Conservation (phyloP, 2,329 filamentous ascomycete genomes). For the Curvularia sp. region DNA sequence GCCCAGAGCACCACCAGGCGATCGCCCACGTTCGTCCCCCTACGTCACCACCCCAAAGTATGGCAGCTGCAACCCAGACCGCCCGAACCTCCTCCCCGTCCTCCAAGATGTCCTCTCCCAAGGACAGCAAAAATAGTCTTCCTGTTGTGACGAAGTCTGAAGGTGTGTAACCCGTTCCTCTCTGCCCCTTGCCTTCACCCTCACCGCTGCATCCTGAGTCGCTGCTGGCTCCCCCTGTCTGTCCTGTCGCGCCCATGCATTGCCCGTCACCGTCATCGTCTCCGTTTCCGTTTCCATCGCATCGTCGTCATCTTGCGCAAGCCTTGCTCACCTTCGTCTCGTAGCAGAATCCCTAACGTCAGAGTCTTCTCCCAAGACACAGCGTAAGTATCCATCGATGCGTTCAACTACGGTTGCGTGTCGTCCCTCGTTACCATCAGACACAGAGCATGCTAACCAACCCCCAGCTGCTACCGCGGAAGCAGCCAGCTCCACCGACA, state of each 20-base stretch:
- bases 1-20: conserved; percentile 36
- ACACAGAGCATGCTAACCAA: conserved; percentile 29
- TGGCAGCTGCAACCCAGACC: conserved; percentile 48
- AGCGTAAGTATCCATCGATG: conserved; percentile 33
- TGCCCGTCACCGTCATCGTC: not conserved
- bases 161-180: conserved; percentile 39
- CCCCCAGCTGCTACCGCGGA: conserved; percentile 32
- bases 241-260: conserved; percentile 21
- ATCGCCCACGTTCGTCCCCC: conserved; percentile 39
- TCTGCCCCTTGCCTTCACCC: conserved; percentile 6
- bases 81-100: conserved; percentile 46
- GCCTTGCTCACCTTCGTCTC: conserved; percentile 31
- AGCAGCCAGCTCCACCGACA: conserved; percentile 28
- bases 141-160: conserved; percentile 42
- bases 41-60: conserved; percentile 49
- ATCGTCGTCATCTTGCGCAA: conserved; percentile 15
- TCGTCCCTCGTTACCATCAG: conserved; percentile 7
- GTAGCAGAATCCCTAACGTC: conserved; percentile 36
- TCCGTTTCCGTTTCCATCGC: conserved; percentile 9
- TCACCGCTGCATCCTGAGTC: conserved; percentile 1
- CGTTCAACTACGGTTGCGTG: conserved; percentile 12
- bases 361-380: conserved; percentile 33
- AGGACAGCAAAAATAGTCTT: conserved; percentile 48
- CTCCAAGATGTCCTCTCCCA: conserved; percentile 51
- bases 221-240: conserved; percentile 1